Evolutionary conservation across 1,139 yeast species (phyloP), one percentile per base, ranked within the genome.

Genomic region (Yamadazyma membranifaciens): DNA sequence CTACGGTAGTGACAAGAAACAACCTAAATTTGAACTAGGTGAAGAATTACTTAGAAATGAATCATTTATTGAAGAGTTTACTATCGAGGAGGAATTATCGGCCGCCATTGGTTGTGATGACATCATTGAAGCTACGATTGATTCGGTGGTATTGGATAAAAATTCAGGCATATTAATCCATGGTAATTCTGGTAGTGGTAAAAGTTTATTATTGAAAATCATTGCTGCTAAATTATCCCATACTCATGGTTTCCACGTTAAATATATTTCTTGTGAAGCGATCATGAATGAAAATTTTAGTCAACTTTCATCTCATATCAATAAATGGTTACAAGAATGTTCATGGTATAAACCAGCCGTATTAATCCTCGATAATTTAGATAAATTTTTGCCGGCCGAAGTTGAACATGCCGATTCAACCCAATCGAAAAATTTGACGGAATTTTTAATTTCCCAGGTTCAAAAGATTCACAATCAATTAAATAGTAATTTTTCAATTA

Each of bases 161-260:
- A 69, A 72, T 43, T 51, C 71, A 2, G 88, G 94, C 2, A 52
- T 65, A 1, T 63, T 87, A 40, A 56, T 91, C 0, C 75, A 80
- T 50, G 98, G 98, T 0, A 67, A 81, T 30, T 67, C 87, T 0
- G 97, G 96, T 0, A 75, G 88, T 47, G 98, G 97, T 1, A 91
- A 91, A 57, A 66, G 92, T 0, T 64, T 80, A 2, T 53, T 83
- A 0, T 57, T 81, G 13, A 62, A 68, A 6, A 64, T 72, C 27
- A 56, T 86, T 2, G 56, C 72, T 0, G 47, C 60, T 2, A 54
- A 55, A 6, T 58, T 85, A 13, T 47, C 56, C 6, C 38, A 54
- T 7, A 52, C 60, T 1, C 56, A 65, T 32, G 80, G 80, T 9
- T 65, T 63, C 38, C 75, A 71, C 47, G 55, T 65, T 15, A 71